Evolutionary conservation across 2,329 filamentous ascomycete species (phyloP).

Genomic region (Fusarium odoratissimum): DNA sequence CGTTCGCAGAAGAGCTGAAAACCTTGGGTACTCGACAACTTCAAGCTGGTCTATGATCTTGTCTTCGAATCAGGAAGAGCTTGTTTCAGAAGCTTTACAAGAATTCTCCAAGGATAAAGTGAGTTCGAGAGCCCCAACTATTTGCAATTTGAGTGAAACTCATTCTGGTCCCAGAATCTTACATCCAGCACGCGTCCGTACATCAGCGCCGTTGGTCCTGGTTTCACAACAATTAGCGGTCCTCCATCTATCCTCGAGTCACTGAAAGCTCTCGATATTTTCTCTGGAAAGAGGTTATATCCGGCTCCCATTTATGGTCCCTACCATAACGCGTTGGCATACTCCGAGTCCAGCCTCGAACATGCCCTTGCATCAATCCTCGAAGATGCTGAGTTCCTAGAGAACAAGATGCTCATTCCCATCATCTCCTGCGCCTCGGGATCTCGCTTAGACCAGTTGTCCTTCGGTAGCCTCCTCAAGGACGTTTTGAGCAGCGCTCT

Average conservation of each 20-base stretch:
- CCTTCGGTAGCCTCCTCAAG: background rate
- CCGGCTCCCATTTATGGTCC: background rate
- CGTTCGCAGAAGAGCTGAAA: background rate
- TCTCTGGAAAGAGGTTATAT: background rate
- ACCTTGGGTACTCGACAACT: background rate
- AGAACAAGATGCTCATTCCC: background rate
- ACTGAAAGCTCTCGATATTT: background rate
- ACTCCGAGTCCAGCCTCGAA: background rate
- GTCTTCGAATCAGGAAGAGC: background rate
- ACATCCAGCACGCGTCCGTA: background rate
- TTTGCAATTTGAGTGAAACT: rapidly evolving
- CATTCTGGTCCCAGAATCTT: background rate
- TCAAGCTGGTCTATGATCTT: background rate
- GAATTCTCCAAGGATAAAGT: background rate
- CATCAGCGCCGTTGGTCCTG: background rate
- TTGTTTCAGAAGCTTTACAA: background rate
- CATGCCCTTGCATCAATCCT: background rate
- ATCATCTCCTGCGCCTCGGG: background rate
- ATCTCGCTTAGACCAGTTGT: background rate
- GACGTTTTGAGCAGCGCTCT: background rate
- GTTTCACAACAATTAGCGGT: background rate
- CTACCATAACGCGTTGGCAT: background rate
- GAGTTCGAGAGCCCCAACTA: rapidly evolving
- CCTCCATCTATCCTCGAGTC: background rate
- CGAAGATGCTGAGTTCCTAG: background rate